Evolutionary conservation across 306 rosid genomes (phyloP), one percentile per base, ranked within the genome.

Genomic region (Dryas alaskensis): DNA sequence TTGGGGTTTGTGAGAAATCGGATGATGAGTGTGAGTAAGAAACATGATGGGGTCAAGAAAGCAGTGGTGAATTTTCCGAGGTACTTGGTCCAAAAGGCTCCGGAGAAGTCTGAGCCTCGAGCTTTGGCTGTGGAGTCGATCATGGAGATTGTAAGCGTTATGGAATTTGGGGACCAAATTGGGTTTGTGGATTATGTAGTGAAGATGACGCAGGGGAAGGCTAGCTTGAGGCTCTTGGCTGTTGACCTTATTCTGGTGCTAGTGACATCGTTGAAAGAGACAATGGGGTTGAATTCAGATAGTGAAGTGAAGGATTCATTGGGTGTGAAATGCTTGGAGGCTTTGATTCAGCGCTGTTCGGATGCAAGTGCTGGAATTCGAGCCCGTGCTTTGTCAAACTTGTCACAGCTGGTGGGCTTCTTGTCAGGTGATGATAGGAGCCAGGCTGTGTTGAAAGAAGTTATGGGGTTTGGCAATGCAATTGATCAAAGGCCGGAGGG

Each of bases 101-200:
- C 92, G 0, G 97, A 91, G 78, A 93, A 83, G 67, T 79, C 98
- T 3, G 98, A 91, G 81, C 91, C 87, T 16, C 77, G 98, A 67
- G 88, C 91, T 4, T 66, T 91, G 82, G 89, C 97, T 1, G 97
- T 91, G 19, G 96, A 93, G 55, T 89, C 96, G 2, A 85, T 89
- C 42, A 79, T 84, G 86, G 94, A 91, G 82, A 76, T 88, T 69
- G 89, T 93, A 48, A 81, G 76, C 8, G 86, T 80, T 0, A 52
- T 91, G 91, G 86, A 59, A 25, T 60, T 78, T 12, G 76, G 65
- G 55, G 96, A 91, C 58, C 97, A 88, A 74, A 46, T 86, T 81
- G 89, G 75, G 52, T 91, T 93, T 83, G 92, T 85, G 74, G 88
- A 85, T 40, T 87, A 80, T 66, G 98, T 81, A 65, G 82, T 88